Conservation (phyloP, 805 yeast species). For the Candida coleopterorum region DNA sequence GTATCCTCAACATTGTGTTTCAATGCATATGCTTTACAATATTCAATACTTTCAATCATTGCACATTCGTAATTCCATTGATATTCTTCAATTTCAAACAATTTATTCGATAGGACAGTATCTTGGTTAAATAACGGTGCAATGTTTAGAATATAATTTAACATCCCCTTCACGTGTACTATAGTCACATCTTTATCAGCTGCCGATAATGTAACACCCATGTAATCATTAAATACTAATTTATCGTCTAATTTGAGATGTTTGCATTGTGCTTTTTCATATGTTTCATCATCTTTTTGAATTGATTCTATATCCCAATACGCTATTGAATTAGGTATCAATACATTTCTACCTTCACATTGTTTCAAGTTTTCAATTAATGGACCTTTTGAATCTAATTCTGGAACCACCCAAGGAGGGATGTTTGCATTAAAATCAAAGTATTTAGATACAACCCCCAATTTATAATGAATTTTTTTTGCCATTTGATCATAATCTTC, state of each 20-base stretch:
- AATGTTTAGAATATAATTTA: slow-evolving; percentile 13
- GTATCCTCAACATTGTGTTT: slow-evolving; percentile 2
- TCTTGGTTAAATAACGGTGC: slow-evolving; percentile 6
- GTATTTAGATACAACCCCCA: slow-evolving; percentile 26
- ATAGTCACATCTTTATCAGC: slow-evolving; percentile 33
- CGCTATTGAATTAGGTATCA: slow-evolving; percentile 34
- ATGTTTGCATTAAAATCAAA: slow-evolving; percentile 25
- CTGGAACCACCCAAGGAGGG: slow-evolving; percentile 21
- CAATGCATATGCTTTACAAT: slow-evolving; percentile 21
- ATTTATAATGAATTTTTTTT: slow-evolving; percentile 14
- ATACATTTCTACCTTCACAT: slow-evolving; percentile 27
- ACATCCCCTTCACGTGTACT: slow-evolving; percentile 29
- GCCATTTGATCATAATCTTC: slow-evolving; percentile 20
- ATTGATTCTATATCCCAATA: slow-evolving; percentile 20
- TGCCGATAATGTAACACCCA: slow-evolving; percentile 33
- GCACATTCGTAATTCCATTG: slow-evolving; percentile 29
- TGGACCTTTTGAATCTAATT: slow-evolving; percentile 16
- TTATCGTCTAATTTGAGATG: slow-evolving; percentile 11
- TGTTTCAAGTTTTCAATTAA: slow-evolving; percentile 22
- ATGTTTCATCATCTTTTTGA: slow-evolving; percentile 10
- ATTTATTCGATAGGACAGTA: slow-evolving; percentile 2
- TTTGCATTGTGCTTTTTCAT: slow-evolving; percentile 10
- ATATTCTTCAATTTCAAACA: slow-evolving; percentile 7
- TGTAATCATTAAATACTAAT: slow-evolving; percentile 17
- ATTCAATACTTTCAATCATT: slow-evolving; percentile 19